Evolutionary conservation across 148 eudicot genomes (phyloP).

Genomic region (Nyssa sinensis): DNA sequence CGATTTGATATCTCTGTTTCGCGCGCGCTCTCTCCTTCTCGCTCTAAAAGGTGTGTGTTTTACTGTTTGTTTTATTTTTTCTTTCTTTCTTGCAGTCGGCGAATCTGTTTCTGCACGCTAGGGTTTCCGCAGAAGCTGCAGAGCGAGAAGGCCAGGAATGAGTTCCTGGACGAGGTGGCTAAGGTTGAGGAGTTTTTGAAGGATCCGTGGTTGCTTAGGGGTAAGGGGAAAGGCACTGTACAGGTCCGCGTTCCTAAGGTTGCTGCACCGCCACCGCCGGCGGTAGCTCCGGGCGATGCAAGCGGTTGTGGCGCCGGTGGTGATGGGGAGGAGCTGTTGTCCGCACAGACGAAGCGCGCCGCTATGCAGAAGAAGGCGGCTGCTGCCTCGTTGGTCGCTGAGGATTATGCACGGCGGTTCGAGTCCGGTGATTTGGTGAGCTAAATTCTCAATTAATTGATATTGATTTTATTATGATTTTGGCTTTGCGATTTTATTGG

Average conservation of each 20-base stretch:
- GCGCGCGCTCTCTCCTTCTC: constrained; percentile 6
- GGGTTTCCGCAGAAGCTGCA: constrained; percentile 57
- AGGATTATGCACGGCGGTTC: constrained; percentile 73
- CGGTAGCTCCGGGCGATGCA: constrained; percentile 16
- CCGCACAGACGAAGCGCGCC: constrained; percentile 77
- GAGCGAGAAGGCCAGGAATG: constrained; percentile 20
- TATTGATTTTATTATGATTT: neutral
- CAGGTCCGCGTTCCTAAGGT: constrained; percentile 76
- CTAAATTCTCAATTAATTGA: neutral
- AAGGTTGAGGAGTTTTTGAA: constrained; percentile 40
- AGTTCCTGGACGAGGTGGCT: constrained; percentile 40
- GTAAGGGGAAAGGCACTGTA: constrained; percentile 43
- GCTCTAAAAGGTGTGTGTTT: neutral
- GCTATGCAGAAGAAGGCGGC: constrained; percentile 84
- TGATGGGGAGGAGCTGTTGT: constrained; percentile 38
- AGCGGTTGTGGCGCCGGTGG: constrained; percentile 16
- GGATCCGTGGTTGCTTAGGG: constrained; percentile 70
- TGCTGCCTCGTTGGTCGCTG: constrained; percentile 66
- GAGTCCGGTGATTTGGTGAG: constrained; percentile 60
- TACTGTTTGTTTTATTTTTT: too few species aligned
- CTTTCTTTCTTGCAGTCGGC: constrained; percentile 45
- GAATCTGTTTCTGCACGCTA: constrained; percentile 72
- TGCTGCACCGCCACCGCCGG: constrained; percentile 41
- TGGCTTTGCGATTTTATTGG: neutral
- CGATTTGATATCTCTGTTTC: neutral